Base-by-base conservation (phyloP, 805 yeast species). In the Zygosaccharomyces rouxii region DNA sequence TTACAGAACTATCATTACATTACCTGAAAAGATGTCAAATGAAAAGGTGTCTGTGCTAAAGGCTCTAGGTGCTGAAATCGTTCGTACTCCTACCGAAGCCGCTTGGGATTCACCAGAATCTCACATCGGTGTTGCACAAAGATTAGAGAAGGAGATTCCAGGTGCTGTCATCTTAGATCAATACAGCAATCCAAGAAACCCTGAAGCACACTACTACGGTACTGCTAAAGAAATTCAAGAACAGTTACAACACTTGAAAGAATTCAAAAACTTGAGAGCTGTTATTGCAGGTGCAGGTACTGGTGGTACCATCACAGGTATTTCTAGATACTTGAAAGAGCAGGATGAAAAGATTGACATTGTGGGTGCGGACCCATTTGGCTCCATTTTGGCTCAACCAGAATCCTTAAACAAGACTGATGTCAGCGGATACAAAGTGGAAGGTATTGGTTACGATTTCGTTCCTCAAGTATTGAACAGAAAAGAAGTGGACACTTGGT, bases 271-370 rank as follows among this genome's bases (percentile, higher is more conserved):
- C 51, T 73, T 88, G 46, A 80, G 80, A 47, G 88, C 83, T 52
- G 73, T 88, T 39, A 85, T 88, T 47, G 95, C 95, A 33, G 96
- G 96, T 67, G 95, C 96, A 6, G 96, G 96, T 71, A 87, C 96
- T 49, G 96, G 96, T 70, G 96, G 96, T 71, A 87, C 96, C 46
- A 83, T 87, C 63, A 73, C 86, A 45, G 96, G 96, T 71, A 85
- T 86, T 57, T 80, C 94, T 48, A 76, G 74, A 57, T 88, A 82
- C 59, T 74, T 87, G 66, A 86, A 86, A 71, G 86, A 81, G 65
- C 77, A 83, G 67, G 77, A 85, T 67, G 70, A 81, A 22, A 70
- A 79, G 13, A 72, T 87, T 53, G 66, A 73, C 50, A 78, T 87
- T 38, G 76, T 83, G 44, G 96, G 84, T 56, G 95, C 95, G 38